A percentile compares a stretch with the other conserved stretches of the same genome.
Conservation (phyloP, 768 basidiomycete species). For the Leccinum arenicola region DNA sequence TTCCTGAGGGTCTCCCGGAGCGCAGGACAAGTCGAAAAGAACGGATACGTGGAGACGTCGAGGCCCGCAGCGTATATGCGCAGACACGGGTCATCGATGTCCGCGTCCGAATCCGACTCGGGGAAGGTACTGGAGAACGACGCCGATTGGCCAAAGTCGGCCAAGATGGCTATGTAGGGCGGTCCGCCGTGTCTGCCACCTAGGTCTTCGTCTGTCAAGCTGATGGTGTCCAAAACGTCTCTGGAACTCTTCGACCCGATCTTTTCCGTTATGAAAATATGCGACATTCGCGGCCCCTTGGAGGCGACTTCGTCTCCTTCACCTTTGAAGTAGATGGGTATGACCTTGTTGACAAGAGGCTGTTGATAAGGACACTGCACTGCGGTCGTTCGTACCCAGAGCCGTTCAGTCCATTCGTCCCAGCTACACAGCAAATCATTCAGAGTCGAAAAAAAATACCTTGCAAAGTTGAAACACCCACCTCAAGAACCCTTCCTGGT, state of each 20-base stretch:
- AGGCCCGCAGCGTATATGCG: background rate
- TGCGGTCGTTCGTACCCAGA: constrained; percentile 10
- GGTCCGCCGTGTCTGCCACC: background rate
- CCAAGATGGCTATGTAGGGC: constrained; percentile 2
- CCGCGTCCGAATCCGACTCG: background rate
- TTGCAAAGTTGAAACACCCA: background rate
- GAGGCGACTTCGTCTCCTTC: background rate
- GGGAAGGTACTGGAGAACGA: background rate
- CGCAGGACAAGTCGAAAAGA: background rate
- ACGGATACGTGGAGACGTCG: constrained; percentile 1
- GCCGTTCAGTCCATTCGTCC: constrained; percentile 7
- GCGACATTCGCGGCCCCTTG: background rate
- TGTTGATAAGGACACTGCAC: constrained; percentile 12
- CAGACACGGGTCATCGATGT: background rate
- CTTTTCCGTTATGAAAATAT: constrained; percentile 11
- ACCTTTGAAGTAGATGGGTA: constrained; percentile 10
- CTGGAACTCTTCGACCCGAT: background rate
- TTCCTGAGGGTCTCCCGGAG: background rate
- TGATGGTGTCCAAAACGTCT: background rate
- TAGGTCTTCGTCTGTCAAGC: background rate
- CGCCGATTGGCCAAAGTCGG: background rate
- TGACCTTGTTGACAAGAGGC: constrained; percentile 10
- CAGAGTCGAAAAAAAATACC: background rate
- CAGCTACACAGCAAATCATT: background rate
- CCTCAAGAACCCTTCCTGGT: background rate